Evolutionary conservation across 305 asterid genomes (phyloP).

Genomic region (Fraxinus baroniana): DNA sequence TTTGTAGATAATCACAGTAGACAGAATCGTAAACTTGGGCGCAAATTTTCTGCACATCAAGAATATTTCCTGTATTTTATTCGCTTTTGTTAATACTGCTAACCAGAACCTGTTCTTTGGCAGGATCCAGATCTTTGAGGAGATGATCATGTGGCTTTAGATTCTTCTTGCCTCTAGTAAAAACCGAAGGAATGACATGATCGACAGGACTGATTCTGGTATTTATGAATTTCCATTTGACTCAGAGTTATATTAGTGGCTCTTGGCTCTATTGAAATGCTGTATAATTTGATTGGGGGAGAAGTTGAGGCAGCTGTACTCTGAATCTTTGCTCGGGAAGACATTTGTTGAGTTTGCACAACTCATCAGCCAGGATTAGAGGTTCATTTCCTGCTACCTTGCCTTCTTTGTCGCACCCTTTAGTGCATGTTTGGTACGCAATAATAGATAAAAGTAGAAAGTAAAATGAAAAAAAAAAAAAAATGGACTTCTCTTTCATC

Average conservation of each 20-base stretch:
- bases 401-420: not conserved
- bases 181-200: not conserved
- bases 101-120: not conserved
- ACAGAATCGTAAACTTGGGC: not conserved
- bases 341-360: not conserved
- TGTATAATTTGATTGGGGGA: not conserved
- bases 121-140: not conserved
- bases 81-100: not conserved
- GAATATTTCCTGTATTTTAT: not conserved
- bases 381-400: not conserved
- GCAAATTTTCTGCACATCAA: not conserved
- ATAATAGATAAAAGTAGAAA: not conserved
- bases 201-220: not conserved
- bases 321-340: not conserved
- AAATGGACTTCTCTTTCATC: not conserved
- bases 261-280: not conserved
- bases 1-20: not conserved
- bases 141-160: not conserved
- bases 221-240: not conserved
- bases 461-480: not conserved
- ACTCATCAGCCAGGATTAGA: not conserved
- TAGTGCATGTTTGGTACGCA: not conserved
- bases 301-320: not conserved
- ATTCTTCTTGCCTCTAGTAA: not conserved
- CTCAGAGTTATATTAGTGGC: not conserved